Evolutionary conservation across 2,329 filamentous ascomycete species (phyloP).

Genomic region (Microsporum audouinii): DNA sequence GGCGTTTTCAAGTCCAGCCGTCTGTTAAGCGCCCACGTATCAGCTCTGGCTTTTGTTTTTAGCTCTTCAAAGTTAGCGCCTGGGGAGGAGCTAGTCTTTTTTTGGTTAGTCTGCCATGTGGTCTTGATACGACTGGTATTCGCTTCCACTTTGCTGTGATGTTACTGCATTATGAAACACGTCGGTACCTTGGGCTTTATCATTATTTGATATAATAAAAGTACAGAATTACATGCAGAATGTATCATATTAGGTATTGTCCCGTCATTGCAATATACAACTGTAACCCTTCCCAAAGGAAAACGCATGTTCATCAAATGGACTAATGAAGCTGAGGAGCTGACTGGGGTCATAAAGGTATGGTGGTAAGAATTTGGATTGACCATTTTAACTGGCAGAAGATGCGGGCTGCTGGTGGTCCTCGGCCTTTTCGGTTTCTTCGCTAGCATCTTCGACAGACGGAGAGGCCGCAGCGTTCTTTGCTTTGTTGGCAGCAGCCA

Average conservation of each 20-base stretch:
- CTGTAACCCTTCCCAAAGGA: not conserved
- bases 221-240: not conserved
- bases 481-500: conserved; percentile 52
- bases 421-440: conserved; percentile 12
- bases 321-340: not conserved
- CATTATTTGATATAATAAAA: not conserved
- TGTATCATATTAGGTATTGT: not conserved
- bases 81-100: not conserved
- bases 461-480: conserved; percentile 25
- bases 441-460: conserved; percentile 16
- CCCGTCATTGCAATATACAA: not conserved
- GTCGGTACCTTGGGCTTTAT: too few relatives aligned
- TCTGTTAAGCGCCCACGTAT: too few relatives aligned
- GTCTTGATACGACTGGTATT: not conserved
- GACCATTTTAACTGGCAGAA: not conserved
- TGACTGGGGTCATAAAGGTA: not conserved
- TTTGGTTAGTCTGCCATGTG: not conserved
- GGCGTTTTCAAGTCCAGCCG: not conserved
- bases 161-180: too few relatives aligned
- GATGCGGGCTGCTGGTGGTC: not conserved
- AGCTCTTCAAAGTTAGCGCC: not conserved
- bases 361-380: not conserved
- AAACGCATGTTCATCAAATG: not conserved
- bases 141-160: too few relatives aligned
- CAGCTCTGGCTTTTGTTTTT: not conserved